These are phyloP conservation scores for Elsinoe arachidis DNA, from an alignment of 2,329 filamentous ascomycete species.

Conservation along the genomic window DNA sequence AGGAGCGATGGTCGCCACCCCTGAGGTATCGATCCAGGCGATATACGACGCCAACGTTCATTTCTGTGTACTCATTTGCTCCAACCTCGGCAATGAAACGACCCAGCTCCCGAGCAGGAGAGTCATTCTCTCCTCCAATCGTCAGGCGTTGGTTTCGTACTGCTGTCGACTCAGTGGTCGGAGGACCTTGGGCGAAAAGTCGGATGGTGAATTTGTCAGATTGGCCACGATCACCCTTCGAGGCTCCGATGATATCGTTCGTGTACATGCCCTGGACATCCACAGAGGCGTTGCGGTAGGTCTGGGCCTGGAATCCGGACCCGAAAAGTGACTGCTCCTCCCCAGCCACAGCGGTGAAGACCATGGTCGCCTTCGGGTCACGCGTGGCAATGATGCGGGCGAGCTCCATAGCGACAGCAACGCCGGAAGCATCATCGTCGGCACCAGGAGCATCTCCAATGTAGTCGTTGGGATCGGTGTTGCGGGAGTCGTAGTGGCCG, in stretches of 20 bases:
- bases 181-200: slow-evolving; percentile 7
- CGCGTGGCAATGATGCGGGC: slow-evolving; percentile 44
- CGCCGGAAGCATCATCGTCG: slow-evolving; percentile 50
- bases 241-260: slow-evolving; percentile 49
- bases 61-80: slow-evolving; percentile 42
- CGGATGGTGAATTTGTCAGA: background rate
- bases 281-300: slow-evolving; percentile 42
- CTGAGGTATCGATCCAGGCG: slow-evolving; percentile 46
- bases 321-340: slow-evolving; percentile 52
- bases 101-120: slow-evolving; percentile 46
- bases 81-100: slow-evolving; percentile 49
- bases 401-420: slow-evolving; percentile 49
- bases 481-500: slow-evolving; percentile 49
- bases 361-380: slow-evolving; percentile 44
- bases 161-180: slow-evolving; percentile 32
- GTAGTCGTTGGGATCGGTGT: slow-evolving; percentile 44
- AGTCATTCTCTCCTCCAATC: slow-evolving; percentile 48
- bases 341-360: slow-evolving; percentile 49
- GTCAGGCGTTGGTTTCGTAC: slow-evolving; percentile 32
- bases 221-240: slow-evolving; percentile 2
- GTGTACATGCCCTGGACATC: slow-evolving; percentile 52
- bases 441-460: slow-evolving; percentile 47
- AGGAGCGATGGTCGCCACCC: slow-evolving; percentile 49
- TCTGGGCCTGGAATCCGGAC: slow-evolving; percentile 44
- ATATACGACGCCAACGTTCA: slow-evolving; percentile 50